Evolutionary conservation across 2,329 filamentous ascomycete species (phyloP), one percentile per base, ranked within the genome.

Genomic region (Raffaelea albimanens): DNA sequence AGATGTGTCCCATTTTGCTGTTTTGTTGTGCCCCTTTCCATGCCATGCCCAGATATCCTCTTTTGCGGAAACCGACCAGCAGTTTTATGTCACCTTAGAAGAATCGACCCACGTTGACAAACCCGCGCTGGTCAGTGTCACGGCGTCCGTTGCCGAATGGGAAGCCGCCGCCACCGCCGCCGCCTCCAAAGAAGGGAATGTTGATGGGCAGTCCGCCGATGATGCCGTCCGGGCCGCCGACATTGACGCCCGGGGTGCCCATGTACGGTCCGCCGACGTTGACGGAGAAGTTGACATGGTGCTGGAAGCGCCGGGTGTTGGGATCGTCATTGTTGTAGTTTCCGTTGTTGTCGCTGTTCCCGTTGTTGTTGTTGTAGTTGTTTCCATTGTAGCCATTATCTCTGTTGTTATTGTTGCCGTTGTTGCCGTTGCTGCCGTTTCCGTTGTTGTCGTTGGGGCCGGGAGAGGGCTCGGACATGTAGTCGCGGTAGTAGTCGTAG

Each of bases 401-500:
- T 11, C 20, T 39, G 20, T 22, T 39, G 31, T 34, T 34, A 16
- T 38, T 16, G 18, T 38, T 8, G 14, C n/a, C n/a, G 44, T 45
- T 42, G 14, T 33, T 21, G 21, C 34, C 23, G 38, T 38, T 38
- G 34, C n/a, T 38, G 18, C n/a, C n/a, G 34, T 38, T 38, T 8
- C n/a, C 21, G 7, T 18, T 18, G 20, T 40, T 40, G 39, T 5
- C 9, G 20, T 16, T 16, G 20, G 8, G 13, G 34, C 34, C 25
- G 19, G 49, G 44, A 16, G 16, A 31, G 1, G 49, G 49, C 25
- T 47, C 44, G 1, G 50, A 49, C 47, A 39, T 41, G 50, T 49
- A 49, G 47, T 49, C 47, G 5, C 39, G 42, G 50, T 49, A 52
- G 47, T 47, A 49, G 8, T 49, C 44, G 33, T 52, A 52, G 20